Base-by-base conservation (phyloP, 768 basidiomycete genomes). In the Leccinum variicolor region DNA sequence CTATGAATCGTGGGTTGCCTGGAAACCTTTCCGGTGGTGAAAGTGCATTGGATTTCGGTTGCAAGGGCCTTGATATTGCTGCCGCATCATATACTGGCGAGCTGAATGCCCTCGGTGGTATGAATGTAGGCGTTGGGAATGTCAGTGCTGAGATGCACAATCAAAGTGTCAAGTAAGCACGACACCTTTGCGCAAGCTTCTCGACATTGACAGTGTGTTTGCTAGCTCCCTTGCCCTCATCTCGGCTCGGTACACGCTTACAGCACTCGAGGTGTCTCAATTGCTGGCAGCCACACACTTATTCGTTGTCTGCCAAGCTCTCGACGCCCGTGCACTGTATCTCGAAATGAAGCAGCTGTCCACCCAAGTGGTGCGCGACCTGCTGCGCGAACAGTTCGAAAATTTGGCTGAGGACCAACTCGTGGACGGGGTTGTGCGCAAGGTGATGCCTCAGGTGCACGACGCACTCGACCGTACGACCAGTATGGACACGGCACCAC, bases 121-220 rank as follows among this genome's bases (percentile, higher is more conserved):
- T 84, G 74, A 91, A 92, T 0, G 91, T 94, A 11, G 88, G 87
- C 3, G 90, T 90, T 0, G 87, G 89, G 63, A 84, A 92, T 50
- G 90, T 94, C 65, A 88, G 87, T 2, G 92, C 92, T 1, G 92
- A 94, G 74, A 91, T 93, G 89, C 90, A 92, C 68, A 94, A 94
- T 64, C 92, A 94, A 71, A 89, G 92, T 46, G 83, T 94, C 72
- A 94, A 94, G 89, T 91, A 61, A 59, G 88, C 76, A 0, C 9
- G 15, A 21, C 19, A 26, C 41, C 48, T 36, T 39, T 25, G 11
- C 25, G 14, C n/a, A 15, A 7, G 15, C 7, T 29, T 55, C 2
- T 13, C 3, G n/a, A 3, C 28, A 10, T 25, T 56, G 36, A 60
- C 33, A 19, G 29, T 39, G 1, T 5, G 21, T 33, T 25, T 33